Evolutionary conservation across 345 rosid genomes (phyloP), one percentile per base, ranked within the genome.

Genomic region (Sonneratia caseolaris): DNA sequence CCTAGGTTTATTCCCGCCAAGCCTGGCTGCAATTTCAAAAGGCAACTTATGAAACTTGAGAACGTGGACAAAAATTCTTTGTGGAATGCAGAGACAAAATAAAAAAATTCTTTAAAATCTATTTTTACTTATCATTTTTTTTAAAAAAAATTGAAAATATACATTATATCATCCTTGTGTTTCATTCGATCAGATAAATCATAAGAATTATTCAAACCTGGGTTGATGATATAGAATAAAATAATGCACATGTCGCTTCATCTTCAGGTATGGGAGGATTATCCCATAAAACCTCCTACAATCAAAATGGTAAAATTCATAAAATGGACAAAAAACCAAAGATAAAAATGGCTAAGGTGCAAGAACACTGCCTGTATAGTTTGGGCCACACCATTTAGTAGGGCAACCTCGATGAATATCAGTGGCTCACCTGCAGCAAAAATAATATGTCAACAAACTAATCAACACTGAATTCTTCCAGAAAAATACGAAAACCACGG

Each of bases 1-100:
- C 99, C 99, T 0, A 95, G 86, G 81, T 95, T 95, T 86, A 95
- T 92, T 77, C 98, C 99, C 70, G 90, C 91, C 86, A 95, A 84
- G 73, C 98, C 99, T 79, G 94, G 91, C 99, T 95, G 91, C 71
- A 73, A 81, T 72, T 81, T 71, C 72, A 74, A 55, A 84, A 76
- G 74, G 7, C 32, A 73, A 51, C 72, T 80, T 78, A 59, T 51
- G 37, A 73, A 67, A 66, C 19, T 10, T 27, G 45, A 42, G 45
- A 27, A 27, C 32, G 0, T 27, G 32, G 32, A 27, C 32, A 27
- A 27, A 27, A 27, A 27, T 27, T 27, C 32, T 27, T 27, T 27
- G 32, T 27, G 32, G 32, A 27, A 27, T 27, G 32, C 32, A 27
- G 32, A 27, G 32, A 27, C 32, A 27, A 27, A 27, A 27, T 27